phyloP scores from a whole-genome alignment of 768 basidiomycete species.

The Naganishia onofrii region DNA sequence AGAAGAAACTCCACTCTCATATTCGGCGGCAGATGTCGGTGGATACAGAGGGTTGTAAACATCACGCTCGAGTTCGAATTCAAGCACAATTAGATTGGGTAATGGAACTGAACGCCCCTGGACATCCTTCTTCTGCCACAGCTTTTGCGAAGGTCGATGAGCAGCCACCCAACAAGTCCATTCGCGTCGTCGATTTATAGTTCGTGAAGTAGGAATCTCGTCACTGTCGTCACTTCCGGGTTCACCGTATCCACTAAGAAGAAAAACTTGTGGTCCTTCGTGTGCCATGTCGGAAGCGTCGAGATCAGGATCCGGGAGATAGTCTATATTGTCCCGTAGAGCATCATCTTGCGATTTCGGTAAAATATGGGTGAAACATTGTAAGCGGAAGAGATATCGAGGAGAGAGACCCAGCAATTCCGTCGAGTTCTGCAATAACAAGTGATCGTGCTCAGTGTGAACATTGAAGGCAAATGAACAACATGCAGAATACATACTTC shows the following conservation, averaged over 20 bases:
- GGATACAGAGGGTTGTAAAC: conserved; percentile 68
- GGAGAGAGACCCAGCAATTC: conserved; percentile 74
- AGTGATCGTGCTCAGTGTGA: not conserved
- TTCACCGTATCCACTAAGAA: conserved; percentile 68
- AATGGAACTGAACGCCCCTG: conserved; percentile 58
- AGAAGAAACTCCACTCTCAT: conserved; percentile 29
- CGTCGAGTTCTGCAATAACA: conserved; percentile 62
- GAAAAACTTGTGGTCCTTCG: conserved; percentile 57
- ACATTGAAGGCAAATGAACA: not conserved
- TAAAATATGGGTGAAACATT: conserved; percentile 70
- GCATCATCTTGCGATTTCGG: conserved; percentile 64
- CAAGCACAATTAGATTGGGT: conserved; percentile 63
- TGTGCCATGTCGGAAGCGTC: conserved; percentile 56
- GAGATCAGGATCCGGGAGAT: conserved; percentile 59
- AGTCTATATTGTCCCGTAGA: conserved; percentile 72
- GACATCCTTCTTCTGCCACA: conserved; percentile 41
- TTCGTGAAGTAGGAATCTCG: conserved; percentile 31
- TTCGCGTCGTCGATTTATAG: conserved; percentile 39
- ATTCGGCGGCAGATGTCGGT: conserved; percentile 35
- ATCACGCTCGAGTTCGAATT: conserved; percentile 76
- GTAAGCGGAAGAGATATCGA: conserved; percentile 65
- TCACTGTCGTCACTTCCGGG: conserved; percentile 57
- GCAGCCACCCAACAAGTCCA: conserved; percentile 53
- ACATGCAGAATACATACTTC: conserved; percentile 58
- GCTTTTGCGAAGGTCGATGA: conserved; percentile 47